Base-by-base conservation (phyloP, 768 basidiomycete genomes). In the Chalciporus piperatus region DNA sequence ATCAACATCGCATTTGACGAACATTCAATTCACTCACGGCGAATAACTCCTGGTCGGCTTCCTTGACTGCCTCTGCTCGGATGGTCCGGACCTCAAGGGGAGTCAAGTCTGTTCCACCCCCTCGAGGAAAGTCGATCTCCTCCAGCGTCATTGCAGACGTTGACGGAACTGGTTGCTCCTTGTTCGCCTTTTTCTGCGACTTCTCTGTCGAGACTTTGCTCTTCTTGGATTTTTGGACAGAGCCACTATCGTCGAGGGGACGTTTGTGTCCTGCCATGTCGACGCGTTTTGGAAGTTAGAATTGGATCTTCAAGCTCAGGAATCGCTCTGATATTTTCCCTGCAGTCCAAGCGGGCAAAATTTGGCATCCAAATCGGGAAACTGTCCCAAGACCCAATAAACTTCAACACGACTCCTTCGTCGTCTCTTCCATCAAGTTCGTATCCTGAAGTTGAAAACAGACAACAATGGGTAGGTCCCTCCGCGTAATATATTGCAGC, bases 81-180 rank as follows among this genome's bases (percentile, higher is more conserved):
- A 92, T 82, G 47, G 84, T 74, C 70, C 95, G 94, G 48, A 93
- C 85, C 68, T 99, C 95, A 7, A 92, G 72, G 28, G 93, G 87
- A 17, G 95, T 97, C 59, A 96, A 79, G 28, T 75, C 79, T 1
- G 92, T 89, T 47, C 96, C 96, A 23, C 96, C 96, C 23, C 96
- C 97, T 59, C 96, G 84, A 51, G 95, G 95, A 70, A 98, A 99
- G 69, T 95, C 92, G 45, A 92, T 79, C 62, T 95, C 93, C 35
- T 92, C 84, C 10, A 76, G 54, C 32, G 74, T 69, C 50, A 76
- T 60, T 57, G 64, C 71, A n/a, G 77, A 74, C 25, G 66, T 57
- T 10, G 69, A 57, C 45, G 70, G 65, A 3, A 67, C 55, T 10
- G 71, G 51, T 17, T 71, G 67, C 17, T 61, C 56, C 55, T 60